These are phyloP conservation scores for Phialophora expanda DNA, from an alignment of 2,329 filamentous ascomycete genomes.

Conservation along the genomic window DNA sequence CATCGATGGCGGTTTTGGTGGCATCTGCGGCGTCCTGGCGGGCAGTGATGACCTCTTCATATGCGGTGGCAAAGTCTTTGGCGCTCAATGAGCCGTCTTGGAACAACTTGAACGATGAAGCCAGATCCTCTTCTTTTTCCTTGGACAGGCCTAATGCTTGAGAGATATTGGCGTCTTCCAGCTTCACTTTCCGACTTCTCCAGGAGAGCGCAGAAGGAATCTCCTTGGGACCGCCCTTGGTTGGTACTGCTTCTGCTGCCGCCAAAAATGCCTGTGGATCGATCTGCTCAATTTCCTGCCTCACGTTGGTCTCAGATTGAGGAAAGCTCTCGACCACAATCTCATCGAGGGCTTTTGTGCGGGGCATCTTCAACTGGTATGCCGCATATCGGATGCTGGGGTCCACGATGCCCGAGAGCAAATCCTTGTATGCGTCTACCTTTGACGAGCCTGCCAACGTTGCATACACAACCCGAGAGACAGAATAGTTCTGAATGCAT, in stretches of 20 bases:
- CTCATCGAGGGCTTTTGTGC: constrained; percentile 78
- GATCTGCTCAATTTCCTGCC: constrained; percentile 70
- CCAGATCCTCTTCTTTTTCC: constrained; percentile 59
- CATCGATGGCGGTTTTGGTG: constrained; percentile 90
- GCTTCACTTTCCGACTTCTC: constrained; percentile 81
- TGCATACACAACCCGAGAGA: constrained; percentile 80
- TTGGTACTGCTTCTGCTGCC: constrained; percentile 59
- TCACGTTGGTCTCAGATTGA: constrained; percentile 60
- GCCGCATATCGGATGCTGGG: constrained; percentile 93
- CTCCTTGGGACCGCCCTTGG: constrained; percentile 53
- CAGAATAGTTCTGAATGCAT: constrained; percentile 76
- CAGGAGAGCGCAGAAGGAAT: constrained; percentile 79
- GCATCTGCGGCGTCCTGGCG: constrained; percentile 94
- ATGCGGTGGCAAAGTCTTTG: constrained; percentile 79
- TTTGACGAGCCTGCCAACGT: constrained; percentile 70
- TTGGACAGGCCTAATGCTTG: constrained; percentile 76
- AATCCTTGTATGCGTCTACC: constrained; percentile 82
- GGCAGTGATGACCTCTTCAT: constrained; percentile 86
- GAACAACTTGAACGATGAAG: constrained; percentile 35
- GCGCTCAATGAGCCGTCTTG: constrained; percentile 48
- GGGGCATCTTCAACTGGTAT: constrained; percentile 85
- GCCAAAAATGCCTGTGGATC: constrained; percentile 66
- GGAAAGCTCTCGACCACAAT: constrained; percentile 83
- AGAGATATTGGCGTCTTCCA: constrained; percentile 92
- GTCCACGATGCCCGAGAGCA: constrained; percentile 84